Evolutionary conservation across 768 basidiomycete species (phyloP), one percentile per base, ranked within the genome.

Genomic region (Boletus huronensis): DNA sequence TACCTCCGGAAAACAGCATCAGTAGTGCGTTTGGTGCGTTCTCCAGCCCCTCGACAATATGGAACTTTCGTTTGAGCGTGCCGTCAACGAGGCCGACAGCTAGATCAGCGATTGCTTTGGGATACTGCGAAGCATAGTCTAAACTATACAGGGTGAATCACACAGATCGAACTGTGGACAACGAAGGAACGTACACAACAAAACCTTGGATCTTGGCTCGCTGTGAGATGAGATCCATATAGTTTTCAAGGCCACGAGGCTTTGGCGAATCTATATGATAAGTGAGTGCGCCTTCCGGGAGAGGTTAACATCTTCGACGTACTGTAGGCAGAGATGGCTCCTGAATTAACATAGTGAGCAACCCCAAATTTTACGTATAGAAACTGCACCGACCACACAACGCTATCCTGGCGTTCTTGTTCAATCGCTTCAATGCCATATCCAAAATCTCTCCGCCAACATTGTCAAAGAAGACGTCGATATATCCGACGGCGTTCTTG

Each of bases 381-480:
- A 34, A 56, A 54, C 17, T 1, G n/a, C 32, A 68, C 83, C 42
- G 54, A 88, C 93, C 95, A 61, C 93, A 96, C 19, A 93, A 69
- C 14, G 82, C 82, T 53, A 97, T 81, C 50, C 94, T 76, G 5
- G 93, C 94, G 40, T 82, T 74, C 67, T 83, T 79, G 39, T 93
- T 92, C 64, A 98, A 67, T 48, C 88, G 76, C 25, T 81, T 81
- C 54, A 97, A 72, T 42, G 82, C 80, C 61, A 93, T 76, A 67
- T 96, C 87, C 52, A 98, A 75, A 36, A 93, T 89, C 29, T 91
- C 88, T 68, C 84, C 84, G 25, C 83, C 85, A 48, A 91, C 88
- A 55, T 91, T 90, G 67, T 93, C 90, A 61, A 93, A 93, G 69
- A 77, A 92, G 1, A 88, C 87, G 60, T 95, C 90, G n/a, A 93